These are phyloP conservation scores for Acer negundo DNA, from an alignment of 345 rosid species.

Conservation along the genomic window DNA sequence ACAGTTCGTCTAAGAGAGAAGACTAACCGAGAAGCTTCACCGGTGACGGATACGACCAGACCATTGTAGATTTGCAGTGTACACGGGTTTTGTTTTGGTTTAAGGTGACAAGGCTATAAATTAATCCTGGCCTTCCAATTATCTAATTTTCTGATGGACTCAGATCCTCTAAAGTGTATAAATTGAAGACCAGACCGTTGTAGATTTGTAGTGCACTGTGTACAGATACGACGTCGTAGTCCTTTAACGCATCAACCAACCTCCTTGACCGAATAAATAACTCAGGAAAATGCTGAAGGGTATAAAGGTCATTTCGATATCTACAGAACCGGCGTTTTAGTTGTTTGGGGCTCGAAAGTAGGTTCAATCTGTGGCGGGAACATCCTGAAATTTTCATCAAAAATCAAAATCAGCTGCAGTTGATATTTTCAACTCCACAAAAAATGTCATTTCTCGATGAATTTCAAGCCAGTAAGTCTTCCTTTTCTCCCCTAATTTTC, in stretches of 20 bases:
- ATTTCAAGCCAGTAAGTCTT: conserved; percentile 46
- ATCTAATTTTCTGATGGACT: too few relatives aligned
- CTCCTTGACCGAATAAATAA: not conserved
- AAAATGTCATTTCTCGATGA: conserved; percentile 56
- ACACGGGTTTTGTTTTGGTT: too few relatives aligned
- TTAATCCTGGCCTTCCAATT: too few relatives aligned
- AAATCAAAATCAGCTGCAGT: conserved; percentile 15
- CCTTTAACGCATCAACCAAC: too few relatives aligned
- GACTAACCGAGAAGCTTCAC: too few relatives aligned
- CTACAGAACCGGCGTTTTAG: not conserved
- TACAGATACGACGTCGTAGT: not conserved
- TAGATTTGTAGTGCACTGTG: too few relatives aligned
- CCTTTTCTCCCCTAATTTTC: not conserved
- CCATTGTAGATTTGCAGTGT: too few relatives aligned
- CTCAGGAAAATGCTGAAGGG: conserved; percentile 4
- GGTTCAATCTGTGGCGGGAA: conserved; percentile 23
- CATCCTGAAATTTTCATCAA: not conserved
- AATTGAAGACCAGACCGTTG: too few relatives aligned
- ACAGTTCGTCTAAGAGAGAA: too few relatives aligned
- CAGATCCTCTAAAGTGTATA: too few relatives aligned
- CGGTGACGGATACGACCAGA: too few relatives aligned
- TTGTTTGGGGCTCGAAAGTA: conserved; percentile 12
- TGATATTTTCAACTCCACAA: not conserved
- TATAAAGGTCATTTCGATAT: not conserved
- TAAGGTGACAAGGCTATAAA: too few relatives aligned